Base-by-base conservation (phyloP, 805 yeast species). In the Kluyveromyces aestuarii region DNA sequence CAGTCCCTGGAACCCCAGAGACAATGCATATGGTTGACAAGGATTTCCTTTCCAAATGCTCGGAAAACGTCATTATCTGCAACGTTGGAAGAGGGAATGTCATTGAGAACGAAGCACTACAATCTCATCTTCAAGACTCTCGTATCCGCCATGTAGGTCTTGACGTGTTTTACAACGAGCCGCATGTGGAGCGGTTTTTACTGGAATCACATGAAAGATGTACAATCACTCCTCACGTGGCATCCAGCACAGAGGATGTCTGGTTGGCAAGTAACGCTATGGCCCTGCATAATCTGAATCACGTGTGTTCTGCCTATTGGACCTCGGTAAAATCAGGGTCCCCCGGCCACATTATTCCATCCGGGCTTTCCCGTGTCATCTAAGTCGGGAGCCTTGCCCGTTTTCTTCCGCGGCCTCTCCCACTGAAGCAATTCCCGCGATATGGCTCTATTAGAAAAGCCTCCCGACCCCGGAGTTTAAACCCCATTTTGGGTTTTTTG, bases 71-170 rank as follows among this genome's bases (percentile, higher is more conserved):
- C 21, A 52, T 59, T 11, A 57, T 82, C 35, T 73, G 81, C 52
- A 81, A 81, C 60, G 72, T 80, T 21, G 86, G 87, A 4, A 67
- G 87, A 50, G 87, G 86, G 1, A 56, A 67, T 8, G 70, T 79
- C 14, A 60, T 80, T 41, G 81, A 79, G 51, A 79, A 77, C 55
- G 65, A 70, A 10, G 78, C 76, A 1, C 64, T 81, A 21, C 72
- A 76, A 9, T 63, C 66, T 13, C 73, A 73, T 1, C 71, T 78
- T 47, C 62, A 70, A 45, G 43, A 60, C 7, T 81, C 80, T 0
- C 71, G 71, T 36, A 63, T 81, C 5, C 64, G 76, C 38, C 80
- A 75, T 61, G 74, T 81, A 5, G 87, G 84, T 0, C 62, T 76
- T 46, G 87, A 81, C 58, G 86, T 81, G 2, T 81, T 69, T 56